Evolutionary conservation across 129 eudicot genomes (phyloP).

Genomic region (Artemisia argyi): DNA sequence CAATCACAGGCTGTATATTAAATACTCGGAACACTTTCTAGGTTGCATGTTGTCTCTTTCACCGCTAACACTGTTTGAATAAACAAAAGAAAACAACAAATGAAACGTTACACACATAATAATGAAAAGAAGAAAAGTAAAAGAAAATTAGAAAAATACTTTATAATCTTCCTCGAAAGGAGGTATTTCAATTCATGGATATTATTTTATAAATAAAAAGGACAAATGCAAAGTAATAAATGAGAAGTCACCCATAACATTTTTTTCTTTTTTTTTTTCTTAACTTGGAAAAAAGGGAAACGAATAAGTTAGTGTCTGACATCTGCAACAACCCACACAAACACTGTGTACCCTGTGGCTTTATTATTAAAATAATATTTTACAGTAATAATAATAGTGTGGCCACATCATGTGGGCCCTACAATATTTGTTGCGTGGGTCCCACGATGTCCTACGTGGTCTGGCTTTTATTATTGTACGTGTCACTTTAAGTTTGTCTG

Average conservation of each 20-base stretch:
- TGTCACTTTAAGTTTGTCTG: slow-evolving; percentile 29
- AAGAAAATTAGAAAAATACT: not conserved
- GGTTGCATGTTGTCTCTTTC: too few species aligned
- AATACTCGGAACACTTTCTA: too few species aligned
- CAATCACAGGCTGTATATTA: too few species aligned
- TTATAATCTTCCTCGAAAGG: slow-evolving; percentile 24
- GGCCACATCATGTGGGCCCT: slow-evolving; percentile 28
- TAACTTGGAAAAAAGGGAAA: slow-evolving; percentile 25
- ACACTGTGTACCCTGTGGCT: not conserved
- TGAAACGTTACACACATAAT: not conserved
- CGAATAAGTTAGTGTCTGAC: slow-evolving; percentile 40
- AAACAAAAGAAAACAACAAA: not conserved
- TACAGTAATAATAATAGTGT: not conserved
- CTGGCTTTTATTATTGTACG: slow-evolving; percentile 17
- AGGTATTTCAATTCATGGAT: not conserved
- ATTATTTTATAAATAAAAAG: not conserved
- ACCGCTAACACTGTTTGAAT: not conserved
- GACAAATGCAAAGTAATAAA: slow-evolving; percentile 10
- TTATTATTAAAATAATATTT: slow-evolving; percentile 9
- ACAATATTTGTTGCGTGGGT: not conserved
- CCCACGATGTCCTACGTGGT: slow-evolving; percentile 18
- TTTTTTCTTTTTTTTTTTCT: not conserved
- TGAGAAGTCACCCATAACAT: slow-evolving; percentile 23
- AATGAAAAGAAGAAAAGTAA: too few species aligned
- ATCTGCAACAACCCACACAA: slow-evolving; percentile 29